Base-by-base conservation (phyloP, 352 stramenopile genomes). In the Pythium rishiriense region DNA sequence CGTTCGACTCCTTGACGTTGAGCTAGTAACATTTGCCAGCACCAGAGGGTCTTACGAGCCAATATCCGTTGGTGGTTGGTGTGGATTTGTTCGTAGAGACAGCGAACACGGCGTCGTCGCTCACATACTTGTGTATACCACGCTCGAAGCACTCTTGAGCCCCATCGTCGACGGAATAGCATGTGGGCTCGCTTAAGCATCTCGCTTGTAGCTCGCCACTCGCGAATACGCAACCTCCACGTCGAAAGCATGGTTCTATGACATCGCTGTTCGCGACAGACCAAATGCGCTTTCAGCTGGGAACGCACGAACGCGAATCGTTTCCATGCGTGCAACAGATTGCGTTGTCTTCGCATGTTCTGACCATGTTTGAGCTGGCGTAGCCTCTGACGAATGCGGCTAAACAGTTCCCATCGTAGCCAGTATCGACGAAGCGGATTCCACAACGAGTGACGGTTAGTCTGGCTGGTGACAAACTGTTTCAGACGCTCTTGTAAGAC, bases 401-500 rank as follows among this genome's bases (percentile, higher is more conserved):
- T 21, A 42, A 85, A 74, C 15, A 9, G 6, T 4, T 37, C 6
- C 63, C 63, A 70, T 7, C 26, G 29, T 6, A 42, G 4, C 63
- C 55, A 70, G 17, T 17, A 11, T 26, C 63, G 50, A 12, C 55
- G 50, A 2, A 61, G 24, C 8, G 55, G 55, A 39, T 70, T 70
- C 63, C 63, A 70, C 28, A 64, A 19, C 15, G 62, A 64, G 4
- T 15, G 4, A 7, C 3, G 14, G 22, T 56, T 29, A 10, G 4
- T 0, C 0, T 26, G 48, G 3, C 39, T 47, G 0, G 29, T 11
- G 4, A 49, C 1, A 22, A 64, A 64, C 12, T 35, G 17, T 6
- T 31, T 1, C 7, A 64, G 4, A 1, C 28, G 55, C 21, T 24
- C 8, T 12, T 54, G 19, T 15, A 70, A 56, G 11, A 11, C 17